Evolutionary conservation across 176 grass and related monocot species (phyloP).

Genomic region (Musa beccarii): DNA sequence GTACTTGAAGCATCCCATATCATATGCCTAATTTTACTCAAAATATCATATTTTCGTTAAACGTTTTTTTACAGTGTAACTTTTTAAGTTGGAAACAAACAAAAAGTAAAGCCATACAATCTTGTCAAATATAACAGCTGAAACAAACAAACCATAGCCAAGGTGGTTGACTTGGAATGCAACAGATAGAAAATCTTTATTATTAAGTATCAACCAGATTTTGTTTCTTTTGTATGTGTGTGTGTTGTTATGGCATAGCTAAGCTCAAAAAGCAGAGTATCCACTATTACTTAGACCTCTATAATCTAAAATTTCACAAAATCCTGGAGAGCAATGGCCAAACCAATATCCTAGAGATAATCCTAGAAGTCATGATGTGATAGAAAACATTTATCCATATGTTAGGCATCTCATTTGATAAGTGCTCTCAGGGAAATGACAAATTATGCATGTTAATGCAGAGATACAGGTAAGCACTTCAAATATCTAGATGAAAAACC

Average conservation of each 20-base stretch:
- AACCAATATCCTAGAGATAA: background rate
- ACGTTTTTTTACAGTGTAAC: background rate
- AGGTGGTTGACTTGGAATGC: background rate
- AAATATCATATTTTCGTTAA: background rate
- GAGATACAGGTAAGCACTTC: background rate
- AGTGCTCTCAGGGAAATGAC: background rate
- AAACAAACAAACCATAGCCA: background rate
- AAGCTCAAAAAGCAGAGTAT: background rate
- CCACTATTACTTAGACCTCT: background rate
- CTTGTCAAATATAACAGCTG: background rate
- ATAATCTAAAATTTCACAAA: background rate
- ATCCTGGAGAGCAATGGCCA: too few relatives aligned
- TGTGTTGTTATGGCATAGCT: background rate
- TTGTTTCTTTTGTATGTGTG: too few relatives aligned
- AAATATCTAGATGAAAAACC: background rate
- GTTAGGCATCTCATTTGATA: background rate
- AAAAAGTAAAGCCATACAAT: background rate
- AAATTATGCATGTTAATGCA: background rate
- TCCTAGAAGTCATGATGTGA: too few relatives aligned
- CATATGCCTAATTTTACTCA: background rate
- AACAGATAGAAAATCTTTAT: too few relatives aligned
- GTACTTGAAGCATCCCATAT: background rate
- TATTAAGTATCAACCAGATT: too few relatives aligned
- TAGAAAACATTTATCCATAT: too few relatives aligned
- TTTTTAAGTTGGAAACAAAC: background rate